These are phyloP conservation scores for Jimgerdemannia flammicorona DNA, from an alignment of 192 early-diverging fungal genomes.

Conservation along the genomic window DNA sequence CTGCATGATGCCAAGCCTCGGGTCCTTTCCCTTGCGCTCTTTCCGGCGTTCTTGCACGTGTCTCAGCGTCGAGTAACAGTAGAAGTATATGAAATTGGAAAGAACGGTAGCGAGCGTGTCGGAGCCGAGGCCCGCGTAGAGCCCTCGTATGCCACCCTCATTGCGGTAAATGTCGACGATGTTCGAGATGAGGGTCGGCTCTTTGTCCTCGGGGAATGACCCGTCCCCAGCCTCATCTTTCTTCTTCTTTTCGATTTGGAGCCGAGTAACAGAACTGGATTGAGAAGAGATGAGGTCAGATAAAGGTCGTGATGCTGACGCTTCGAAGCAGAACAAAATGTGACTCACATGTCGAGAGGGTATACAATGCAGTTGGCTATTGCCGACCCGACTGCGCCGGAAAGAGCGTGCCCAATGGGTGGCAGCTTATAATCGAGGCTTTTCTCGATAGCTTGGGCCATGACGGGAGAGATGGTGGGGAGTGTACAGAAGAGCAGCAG, in stretches of 20 bases:
- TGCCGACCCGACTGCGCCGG: constrained; percentile 41
- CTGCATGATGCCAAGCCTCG: constrained; percentile 34
- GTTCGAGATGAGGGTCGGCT: constrained; percentile 7
- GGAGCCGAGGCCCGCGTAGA: constrained; percentile 41
- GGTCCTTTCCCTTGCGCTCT: constrained; percentile 17
- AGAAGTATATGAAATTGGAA: constrained; percentile 49
- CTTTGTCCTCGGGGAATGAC: not conserved
- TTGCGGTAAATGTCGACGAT: constrained; percentile 17
- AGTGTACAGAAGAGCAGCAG: not conserved
- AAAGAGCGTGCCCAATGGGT: constrained; percentile 44
- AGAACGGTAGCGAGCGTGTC: constrained; percentile 46
- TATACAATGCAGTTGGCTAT: constrained; percentile 45
- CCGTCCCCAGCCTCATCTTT: not conserved
- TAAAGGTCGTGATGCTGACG: not conserved
- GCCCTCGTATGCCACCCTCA: constrained; percentile 37
- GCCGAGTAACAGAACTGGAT: constrained; percentile 22
- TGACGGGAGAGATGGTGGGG: not conserved
- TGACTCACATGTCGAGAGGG: constrained; percentile 41
- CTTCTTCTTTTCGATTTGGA: constrained; percentile 18
- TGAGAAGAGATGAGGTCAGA: not conserved
- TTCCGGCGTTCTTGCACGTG: constrained; percentile 41
- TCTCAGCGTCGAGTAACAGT: constrained; percentile 42
- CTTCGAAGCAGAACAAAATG: not conserved
- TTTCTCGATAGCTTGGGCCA: not conserved
- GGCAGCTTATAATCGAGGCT: constrained; percentile 36